phyloP scores from a whole-genome alignment of 805 yeast species.

The Monosporozyma servazzii region DNA sequence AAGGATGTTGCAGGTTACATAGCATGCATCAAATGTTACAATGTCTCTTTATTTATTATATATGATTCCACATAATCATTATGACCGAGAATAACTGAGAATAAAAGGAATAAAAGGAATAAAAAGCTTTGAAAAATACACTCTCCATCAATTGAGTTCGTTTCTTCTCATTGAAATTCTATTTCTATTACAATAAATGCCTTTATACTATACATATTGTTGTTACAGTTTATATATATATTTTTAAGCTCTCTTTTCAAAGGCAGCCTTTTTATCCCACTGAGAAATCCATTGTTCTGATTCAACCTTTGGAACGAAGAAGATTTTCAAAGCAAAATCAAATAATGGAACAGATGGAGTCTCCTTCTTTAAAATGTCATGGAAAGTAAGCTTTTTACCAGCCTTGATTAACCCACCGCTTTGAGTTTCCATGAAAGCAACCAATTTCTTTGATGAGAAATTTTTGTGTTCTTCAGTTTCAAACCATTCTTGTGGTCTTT shows the following conservation, averaged over 20 bases:
- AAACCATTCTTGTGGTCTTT: conserved; percentile 65
- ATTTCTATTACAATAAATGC: neutral
- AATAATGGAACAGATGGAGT: conserved; percentile 66
- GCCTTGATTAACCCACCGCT: conserved; percentile 79
- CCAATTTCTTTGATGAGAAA: conserved; percentile 50
- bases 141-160: neutral
- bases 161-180: neutral
- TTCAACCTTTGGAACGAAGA: conserved; percentile 68
- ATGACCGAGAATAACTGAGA: no score
- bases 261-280: conserved; percentile 57
- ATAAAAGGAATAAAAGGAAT: no score
- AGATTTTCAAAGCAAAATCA: conserved; percentile 62
- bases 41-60: no score
- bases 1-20: no score
- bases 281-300: conserved; percentile 53
- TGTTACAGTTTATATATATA: neutral
- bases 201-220: neutral
- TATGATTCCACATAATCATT: no score
- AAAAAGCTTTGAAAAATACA: no score
- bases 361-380: conserved; percentile 52
- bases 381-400: conserved; percentile 65
- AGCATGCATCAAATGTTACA: no score
- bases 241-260: conserved; percentile 35
- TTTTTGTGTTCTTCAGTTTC: conserved; percentile 47
- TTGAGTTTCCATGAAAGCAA: conserved; percentile 73